Base-by-base conservation (phyloP, 2,329 filamentous ascomycete genomes). In the Fusarium chuoi region DNA sequence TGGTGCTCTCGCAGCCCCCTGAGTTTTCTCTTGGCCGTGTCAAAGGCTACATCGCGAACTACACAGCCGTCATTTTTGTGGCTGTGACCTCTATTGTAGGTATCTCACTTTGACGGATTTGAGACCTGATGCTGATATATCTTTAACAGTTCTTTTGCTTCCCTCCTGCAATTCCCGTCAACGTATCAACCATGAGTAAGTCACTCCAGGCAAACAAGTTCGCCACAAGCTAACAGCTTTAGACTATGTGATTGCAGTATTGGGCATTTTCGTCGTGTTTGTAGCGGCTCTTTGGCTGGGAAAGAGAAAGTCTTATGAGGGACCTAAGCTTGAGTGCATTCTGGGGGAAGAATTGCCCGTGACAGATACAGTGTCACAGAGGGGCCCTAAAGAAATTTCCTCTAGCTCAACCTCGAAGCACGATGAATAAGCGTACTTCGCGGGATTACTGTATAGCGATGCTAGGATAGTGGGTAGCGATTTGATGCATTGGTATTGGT, bases 21-120 rank as follows among this genome's bases (percentile, higher is more conserved):
- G 76, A 75, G 14, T 82, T 83, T 44, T 76, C 75, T 20, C 78
- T 84, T 5, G 81, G 81, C 0, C 62, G 61, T n/a, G 67, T 54
- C 20, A 62, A 57, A 22, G 82, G 83, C 1, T 80, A 75, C 35
- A 36, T 71, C 12, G 65, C 82, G 11, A 84, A 84, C 62, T 70
- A 71, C 42, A 74, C 80, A 2, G 78, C 82, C 7, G 77, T 79
- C 1, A 63, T 82, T 3, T 84, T 82, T 54, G 82, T 84, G 2
- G 73, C 82, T n/a, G 78, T 84, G 1, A 84, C 82, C 9, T 83
- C 82, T 22, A 78, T 84, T 28, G 79, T 81, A 51, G 76, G 78
- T 74, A 14, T 24, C 12, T 9, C 48, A 20, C 12, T 33, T 35
- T 15, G 17, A 18, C 8, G 4, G 17, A 17, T 42, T 22, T n/a